Evolutionary conservation across 2,329 filamentous ascomycete species (phyloP).

Genomic region (Fusarium musae): DNA sequence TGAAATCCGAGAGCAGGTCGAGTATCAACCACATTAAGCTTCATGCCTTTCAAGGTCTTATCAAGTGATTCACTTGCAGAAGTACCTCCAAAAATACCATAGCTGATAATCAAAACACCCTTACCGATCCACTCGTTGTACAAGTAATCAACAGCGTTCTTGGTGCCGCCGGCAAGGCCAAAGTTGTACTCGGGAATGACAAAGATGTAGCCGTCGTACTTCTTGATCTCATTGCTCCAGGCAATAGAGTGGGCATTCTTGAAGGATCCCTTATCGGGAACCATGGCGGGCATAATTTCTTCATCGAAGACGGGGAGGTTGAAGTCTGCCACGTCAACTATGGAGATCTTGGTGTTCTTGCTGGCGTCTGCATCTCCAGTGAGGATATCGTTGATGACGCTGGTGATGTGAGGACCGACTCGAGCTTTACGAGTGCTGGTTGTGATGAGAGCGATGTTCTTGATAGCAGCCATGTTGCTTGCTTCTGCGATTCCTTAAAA

Average conservation of each 20-base stretch:
- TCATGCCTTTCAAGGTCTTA: constrained; percentile 11
- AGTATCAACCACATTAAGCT: constrained; percentile 15
- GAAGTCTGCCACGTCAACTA: constrained; percentile 29
- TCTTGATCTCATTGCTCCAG: constrained; percentile 58
- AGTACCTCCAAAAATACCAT: constrained; percentile 24
- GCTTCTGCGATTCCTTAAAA: rapidly evolving
- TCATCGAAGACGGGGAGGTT: constrained; percentile 60
- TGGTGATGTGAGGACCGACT: constrained; percentile 13
- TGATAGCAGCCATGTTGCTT: neutral
- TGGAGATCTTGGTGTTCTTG: neutral
- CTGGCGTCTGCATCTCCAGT: neutral
- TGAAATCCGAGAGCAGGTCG: constrained; percentile 17
- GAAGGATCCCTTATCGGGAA: constrained; percentile 51
- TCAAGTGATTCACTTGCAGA: neutral
- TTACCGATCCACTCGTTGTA: constrained; percentile 61
- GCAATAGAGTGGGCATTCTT: constrained; percentile 54
- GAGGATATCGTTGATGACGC: constrained; percentile 13
- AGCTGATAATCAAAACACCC: constrained; percentile 23
- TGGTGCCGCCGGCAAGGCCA: constrained; percentile 63
- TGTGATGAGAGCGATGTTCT: constrained; percentile 25
- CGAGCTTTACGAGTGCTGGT: constrained; percentile 18
- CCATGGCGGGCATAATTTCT: constrained; percentile 50
- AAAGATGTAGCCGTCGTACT: constrained; percentile 60
- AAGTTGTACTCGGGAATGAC: constrained; percentile 68
- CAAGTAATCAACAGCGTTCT: constrained; percentile 73